Percentiles rank a stretch among this genome's conserved stretches.
These are phyloP conservation scores for Ramaria sp. DNA, from an alignment of 768 basidiomycete genomes.

Conservation along the genomic window DNA sequence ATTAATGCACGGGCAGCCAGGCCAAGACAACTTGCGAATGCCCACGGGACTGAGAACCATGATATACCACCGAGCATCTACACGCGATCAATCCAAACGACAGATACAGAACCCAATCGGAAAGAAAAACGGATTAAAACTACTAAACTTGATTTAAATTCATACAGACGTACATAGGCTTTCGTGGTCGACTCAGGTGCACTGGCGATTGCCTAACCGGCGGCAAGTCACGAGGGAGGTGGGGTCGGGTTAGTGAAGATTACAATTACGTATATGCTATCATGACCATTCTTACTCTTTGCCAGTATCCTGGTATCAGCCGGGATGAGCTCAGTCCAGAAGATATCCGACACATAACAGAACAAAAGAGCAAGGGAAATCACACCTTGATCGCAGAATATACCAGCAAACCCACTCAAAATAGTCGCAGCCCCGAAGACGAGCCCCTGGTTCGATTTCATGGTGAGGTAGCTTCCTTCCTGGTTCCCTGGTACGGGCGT, in stretches of 20 bases:
- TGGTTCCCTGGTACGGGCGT: slow-evolving; percentile 39
- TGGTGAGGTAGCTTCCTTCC: slow-evolving; percentile 43
- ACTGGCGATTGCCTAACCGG: slow-evolving; percentile 36
- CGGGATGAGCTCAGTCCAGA: too few species aligned
- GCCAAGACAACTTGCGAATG: slow-evolving; percentile 37
- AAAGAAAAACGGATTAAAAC: not conserved
- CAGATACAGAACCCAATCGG: too few species aligned
- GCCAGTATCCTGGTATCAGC: slow-evolving; percentile 35
- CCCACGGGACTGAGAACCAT: slow-evolving; percentile 46
- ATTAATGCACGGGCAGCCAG: slow-evolving; percentile 29
- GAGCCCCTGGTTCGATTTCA: slow-evolving; percentile 40
- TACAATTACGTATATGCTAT: slow-evolving; percentile 8
- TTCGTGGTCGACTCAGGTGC: slow-evolving; percentile 40
- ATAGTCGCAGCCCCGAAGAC: slow-evolving; percentile 31
- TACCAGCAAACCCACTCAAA: slow-evolving; percentile 33
- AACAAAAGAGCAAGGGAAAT: not conserved
- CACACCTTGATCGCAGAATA: slow-evolving; percentile 42
- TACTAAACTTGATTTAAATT: not conserved
- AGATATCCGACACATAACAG: too few species aligned
- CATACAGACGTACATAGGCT: slow-evolving; percentile 31
- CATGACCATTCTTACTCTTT: slow-evolving; percentile 22
- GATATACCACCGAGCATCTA: slow-evolving; percentile 49
- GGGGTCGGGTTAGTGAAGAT: slow-evolving; percentile 4
- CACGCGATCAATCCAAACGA: not conserved
- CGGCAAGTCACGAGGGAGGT: not conserved